phyloP scores from a whole-genome alignment of 805 yeast genomes.

The Pichia deserticola region DNA sequence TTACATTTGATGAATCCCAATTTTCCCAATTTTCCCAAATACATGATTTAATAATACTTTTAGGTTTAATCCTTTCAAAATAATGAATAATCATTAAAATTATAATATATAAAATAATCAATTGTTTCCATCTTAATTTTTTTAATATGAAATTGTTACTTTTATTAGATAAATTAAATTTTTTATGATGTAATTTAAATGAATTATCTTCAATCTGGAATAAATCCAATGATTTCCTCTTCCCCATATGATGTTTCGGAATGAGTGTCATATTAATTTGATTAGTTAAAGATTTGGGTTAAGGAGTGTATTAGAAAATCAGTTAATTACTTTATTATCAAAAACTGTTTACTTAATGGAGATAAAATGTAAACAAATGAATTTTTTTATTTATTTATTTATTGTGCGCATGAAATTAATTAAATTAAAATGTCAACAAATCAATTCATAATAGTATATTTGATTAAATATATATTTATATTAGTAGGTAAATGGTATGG shows the following conservation, averaged over 20 bases:
- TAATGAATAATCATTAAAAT: conserved; percentile 45
- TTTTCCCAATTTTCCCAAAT: conserved; percentile 62
- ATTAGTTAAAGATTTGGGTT: too few relatives aligned
- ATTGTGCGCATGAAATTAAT: too few relatives aligned
- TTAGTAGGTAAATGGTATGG: too few relatives aligned
- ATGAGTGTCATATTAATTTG: conserved; percentile 1
- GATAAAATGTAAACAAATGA: too few relatives aligned
- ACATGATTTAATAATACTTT: conserved; percentile 39
- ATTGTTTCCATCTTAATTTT: conserved; percentile 15
- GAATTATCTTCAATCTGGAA: neutral
- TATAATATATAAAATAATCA: conserved; percentile 21
- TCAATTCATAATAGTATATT: too few relatives aligned
- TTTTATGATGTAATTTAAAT: neutral
- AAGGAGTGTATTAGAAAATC: too few relatives aligned
- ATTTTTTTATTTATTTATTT: too few relatives aligned
- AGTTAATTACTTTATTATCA: too few relatives aligned
- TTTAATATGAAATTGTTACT: neutral
- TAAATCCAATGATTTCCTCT: neutral
- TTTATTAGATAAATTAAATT: neutral
- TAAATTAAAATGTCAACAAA: too few relatives aligned
- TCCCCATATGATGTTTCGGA: conserved; percentile 1
- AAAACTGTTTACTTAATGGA: too few relatives aligned
- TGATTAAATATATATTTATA: too few relatives aligned
- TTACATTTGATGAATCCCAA: too few relatives aligned
- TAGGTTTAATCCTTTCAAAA: conserved; percentile 47